A percentile compares a stretch with the other conserved stretches of the same genome.
Evolutionary conservation across 352 stramenopile species (phyloP).

Genomic region (Phytophthora citrophthora): DNA sequence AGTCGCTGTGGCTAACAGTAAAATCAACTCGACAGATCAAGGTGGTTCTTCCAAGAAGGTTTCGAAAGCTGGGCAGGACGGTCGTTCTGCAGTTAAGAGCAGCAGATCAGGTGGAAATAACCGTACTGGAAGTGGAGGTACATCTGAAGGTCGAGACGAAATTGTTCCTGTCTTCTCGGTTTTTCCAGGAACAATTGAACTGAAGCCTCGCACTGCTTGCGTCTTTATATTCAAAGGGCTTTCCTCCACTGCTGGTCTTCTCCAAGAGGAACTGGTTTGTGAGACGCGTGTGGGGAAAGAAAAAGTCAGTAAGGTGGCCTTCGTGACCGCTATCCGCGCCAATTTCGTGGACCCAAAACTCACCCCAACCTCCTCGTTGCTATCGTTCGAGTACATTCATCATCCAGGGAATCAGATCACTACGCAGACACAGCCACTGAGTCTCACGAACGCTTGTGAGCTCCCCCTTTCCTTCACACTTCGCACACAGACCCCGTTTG

Average conservation of each 20-base stretch:
- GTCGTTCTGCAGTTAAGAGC: constrained; percentile 14
- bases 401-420: constrained; percentile 66
- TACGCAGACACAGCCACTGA: constrained; percentile 76
- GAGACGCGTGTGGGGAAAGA: constrained; percentile 94
- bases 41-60: constrained; percentile 25
- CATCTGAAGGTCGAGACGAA: constrained; percentile 30
- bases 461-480: constrained; percentile 93
- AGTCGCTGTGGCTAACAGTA: constrained; percentile 26
- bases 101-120: constrained; percentile 29
- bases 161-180: constrained; percentile 88
- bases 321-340: constrained; percentile 86
- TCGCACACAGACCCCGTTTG: constrained; percentile 91
- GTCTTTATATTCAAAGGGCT: constrained; percentile 93
- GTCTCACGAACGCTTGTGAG: constrained; percentile 87
- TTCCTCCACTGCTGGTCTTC: constrained; percentile 58
- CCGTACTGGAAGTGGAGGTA: constrained; percentile 13
- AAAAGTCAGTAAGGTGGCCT: constrained; percentile 88
- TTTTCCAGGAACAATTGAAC: constrained; percentile 90
- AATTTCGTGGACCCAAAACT: constrained; percentile 93
- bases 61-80: constrained; percentile 7
- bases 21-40: constrained; percentile 18
- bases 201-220: constrained; percentile 94
- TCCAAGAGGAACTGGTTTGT: constrained; percentile 90
- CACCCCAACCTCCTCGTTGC: constrained; percentile 63
- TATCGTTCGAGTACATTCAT: constrained; percentile 92